These are phyloP conservation scores for Xylaria grammica DNA, from an alignment of 495 filamentous ascomycete species.

Conservation along the genomic window DNA sequence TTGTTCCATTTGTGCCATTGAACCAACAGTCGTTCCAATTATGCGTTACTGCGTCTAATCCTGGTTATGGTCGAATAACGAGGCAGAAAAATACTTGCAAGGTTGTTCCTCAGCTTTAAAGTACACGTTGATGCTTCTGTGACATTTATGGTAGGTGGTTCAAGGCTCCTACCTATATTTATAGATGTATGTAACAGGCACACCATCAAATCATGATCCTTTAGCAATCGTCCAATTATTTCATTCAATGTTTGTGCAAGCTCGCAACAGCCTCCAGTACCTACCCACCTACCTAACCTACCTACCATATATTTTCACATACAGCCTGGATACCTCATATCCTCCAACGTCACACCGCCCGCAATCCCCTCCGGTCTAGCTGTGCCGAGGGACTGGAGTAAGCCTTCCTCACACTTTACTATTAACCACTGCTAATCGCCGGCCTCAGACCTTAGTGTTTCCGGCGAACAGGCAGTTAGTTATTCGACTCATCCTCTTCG, in stretches of 20 bases:
- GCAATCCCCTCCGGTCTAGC: neutral
- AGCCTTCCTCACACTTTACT: neutral
- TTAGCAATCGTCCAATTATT: too few species aligned
- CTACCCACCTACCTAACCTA: neutral
- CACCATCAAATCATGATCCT: too few species aligned
- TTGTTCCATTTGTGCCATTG: neutral
- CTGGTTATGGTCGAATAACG: neutral
- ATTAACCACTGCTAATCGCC: neutral
- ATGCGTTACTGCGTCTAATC: neutral
- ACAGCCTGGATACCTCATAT: neutral
- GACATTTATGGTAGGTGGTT: conserved; percentile 3
- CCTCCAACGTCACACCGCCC: too few species aligned
- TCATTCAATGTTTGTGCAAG: too few species aligned
- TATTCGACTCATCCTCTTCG: neutral
- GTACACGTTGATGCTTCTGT: neutral
- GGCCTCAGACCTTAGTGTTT: neutral
- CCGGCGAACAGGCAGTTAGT: neutral
- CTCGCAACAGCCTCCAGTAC: too few species aligned
- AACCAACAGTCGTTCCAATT: neutral
- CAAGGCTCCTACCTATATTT: too few species aligned
- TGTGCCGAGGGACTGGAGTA: neutral
- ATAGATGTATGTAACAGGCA: too few species aligned
- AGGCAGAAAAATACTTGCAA: neutral
- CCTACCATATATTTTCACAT: neutral
- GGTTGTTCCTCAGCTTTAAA: neutral